A percentile compares a stretch with the other conserved stretches of the same genome.
Conservation (phyloP, 2,329 filamentous ascomycete genomes). For the Talaromyces sp. region DNA sequence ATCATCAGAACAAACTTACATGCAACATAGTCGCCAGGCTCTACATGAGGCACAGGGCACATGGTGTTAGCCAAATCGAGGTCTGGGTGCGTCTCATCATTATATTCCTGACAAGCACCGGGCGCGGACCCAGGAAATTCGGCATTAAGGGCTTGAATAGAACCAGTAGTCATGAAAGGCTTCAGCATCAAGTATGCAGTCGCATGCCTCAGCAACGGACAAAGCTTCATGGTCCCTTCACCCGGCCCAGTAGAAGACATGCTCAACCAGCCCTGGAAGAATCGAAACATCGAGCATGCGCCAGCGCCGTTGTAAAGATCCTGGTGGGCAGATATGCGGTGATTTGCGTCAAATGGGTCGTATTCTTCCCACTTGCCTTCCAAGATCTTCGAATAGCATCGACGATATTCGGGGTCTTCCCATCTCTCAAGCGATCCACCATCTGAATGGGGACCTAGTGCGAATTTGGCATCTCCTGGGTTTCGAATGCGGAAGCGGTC, state of each 20-base stretch:
- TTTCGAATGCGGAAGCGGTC: slow-evolving; percentile 69
- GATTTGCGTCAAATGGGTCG: slow-evolving; percentile 75
- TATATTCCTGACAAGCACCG: slow-evolving; percentile 68
- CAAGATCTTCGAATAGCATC: slow-evolving; percentile 71
- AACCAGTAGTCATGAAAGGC: slow-evolving; percentile 70
- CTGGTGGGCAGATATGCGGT: slow-evolving; percentile 63
- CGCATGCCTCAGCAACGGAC: slow-evolving; percentile 70
- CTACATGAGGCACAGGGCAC: slow-evolving; percentile 66
- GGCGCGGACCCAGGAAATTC: slow-evolving; percentile 67
- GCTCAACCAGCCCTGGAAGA: slow-evolving; percentile 83
- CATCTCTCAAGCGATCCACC: slow-evolving; percentile 73
- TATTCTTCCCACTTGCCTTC: slow-evolving; percentile 74
- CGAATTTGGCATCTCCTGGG: slow-evolving; percentile 67
- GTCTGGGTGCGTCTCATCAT: slow-evolving; percentile 63
- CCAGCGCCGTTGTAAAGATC: slow-evolving; percentile 80
- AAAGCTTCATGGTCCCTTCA: slow-evolving; percentile 78
- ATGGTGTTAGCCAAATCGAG: slow-evolving; percentile 65
- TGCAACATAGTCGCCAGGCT: slow-evolving; percentile 70
- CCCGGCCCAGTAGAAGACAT: slow-evolving; percentile 69
- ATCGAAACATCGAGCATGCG: slow-evolving; percentile 78
- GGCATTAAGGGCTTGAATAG: slow-evolving; percentile 39
- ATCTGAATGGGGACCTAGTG: slow-evolving; percentile 70
- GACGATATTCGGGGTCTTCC: slow-evolving; percentile 67
- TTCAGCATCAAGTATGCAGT: slow-evolving; percentile 78
- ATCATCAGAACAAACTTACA: slow-evolving; percentile 35